Evolutionary conservation across 495 filamentous ascomycete species (phyloP), one percentile per base, ranked within the genome.

Genomic region (Aspergillus hancockii): DNA sequence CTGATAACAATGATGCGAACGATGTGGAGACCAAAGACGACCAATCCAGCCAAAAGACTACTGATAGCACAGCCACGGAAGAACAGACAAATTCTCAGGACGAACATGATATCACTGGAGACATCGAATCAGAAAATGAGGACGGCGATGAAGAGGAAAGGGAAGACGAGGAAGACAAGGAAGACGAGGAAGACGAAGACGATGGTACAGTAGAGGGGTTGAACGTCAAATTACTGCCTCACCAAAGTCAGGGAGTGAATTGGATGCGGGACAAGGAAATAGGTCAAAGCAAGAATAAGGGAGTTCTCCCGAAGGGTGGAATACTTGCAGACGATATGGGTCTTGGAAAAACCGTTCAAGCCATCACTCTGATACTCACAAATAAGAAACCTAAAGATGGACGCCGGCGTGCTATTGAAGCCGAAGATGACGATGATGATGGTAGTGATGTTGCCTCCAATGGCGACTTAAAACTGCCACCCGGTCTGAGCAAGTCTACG

Each of bases 321-420:
- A 93, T 96, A 55, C 81, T 94, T 47, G 92, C 91, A 25, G 91
- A 96, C 67, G 91, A 93, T 54, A 98, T 98, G 93, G 93, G 93
- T 23, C 78, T 98, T 28, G 93, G 93, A 50, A 98, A 98, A 77
- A 98, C 93, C 1, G 90, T 98, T 47, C 90, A 93, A 58, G 84
- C 91, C 16, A 79, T 98, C 32, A 87, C 94, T 2, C 80, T 98
- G 36, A 86, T 98, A 50, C 81, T 98, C 57, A 86, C 79, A 38
- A 96, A 97, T 67, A 82, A 80, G 28, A 92, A 90, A 65, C 89
- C 92, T 36, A 67, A 70, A 8, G 71, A 81, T 59, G 73, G 74
- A 54, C 63, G 81, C 51, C 67, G 65, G 43, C 62, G 52, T 40
- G 38, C 53, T 16, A 47, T 46, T 5, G 25, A 56, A 21, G 23